Base-by-base conservation (phyloP, 768 basidiomycete genomes). In the Rhizopogon vesiculosus region DNA sequence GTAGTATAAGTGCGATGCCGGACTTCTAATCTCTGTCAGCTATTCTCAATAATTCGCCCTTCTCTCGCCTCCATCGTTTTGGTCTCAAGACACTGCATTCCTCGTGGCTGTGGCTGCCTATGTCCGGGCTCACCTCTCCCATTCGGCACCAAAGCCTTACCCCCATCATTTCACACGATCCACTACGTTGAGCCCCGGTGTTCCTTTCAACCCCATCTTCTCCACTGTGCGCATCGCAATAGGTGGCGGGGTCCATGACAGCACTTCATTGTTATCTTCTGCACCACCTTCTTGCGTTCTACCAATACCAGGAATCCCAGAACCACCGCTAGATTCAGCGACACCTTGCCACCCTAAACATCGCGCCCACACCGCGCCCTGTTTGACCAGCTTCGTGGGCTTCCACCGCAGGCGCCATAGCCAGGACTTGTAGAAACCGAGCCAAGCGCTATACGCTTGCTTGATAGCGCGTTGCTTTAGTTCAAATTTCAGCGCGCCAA, bases 381-480 rank as follows among this genome's bases (percentile, higher is more conserved):
- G 64, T 22, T 66, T 49, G 4, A 84, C 79, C 18, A 80, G 70
- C 15, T 71, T 62, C 42, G 65, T 69, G 43, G 62, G 69, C 13
- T 66, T 69, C 74, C 76, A 78, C 43, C 68, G 63, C 53, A 81
- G 52, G 7, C 57, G 49, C 60, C 69, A 76, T 33, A 71, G 44
- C 45, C 67, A 68, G 5, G 71, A 64, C 19, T 80, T 77, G 64
- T 84, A 85, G 64, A 81, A 86, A 12, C 84, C 84, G 44, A 86
- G 64, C 73, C 74, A 81, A 28, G 81, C 76, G 31, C 73, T 69
- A 61, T 85, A 86, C 1, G 78, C 78, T 60, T 80, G 74, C 0
- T 68, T 69, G 62, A 84, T 85, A 9, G 65, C 59, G 28, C 77
- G 70, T 15, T 59, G 62, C 9, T 70, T 68, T 1, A 83, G 74